Conservation (phyloP, 2,329 filamentous ascomycete genomes). For the Ophiostoma triangulosporum region DNA sequence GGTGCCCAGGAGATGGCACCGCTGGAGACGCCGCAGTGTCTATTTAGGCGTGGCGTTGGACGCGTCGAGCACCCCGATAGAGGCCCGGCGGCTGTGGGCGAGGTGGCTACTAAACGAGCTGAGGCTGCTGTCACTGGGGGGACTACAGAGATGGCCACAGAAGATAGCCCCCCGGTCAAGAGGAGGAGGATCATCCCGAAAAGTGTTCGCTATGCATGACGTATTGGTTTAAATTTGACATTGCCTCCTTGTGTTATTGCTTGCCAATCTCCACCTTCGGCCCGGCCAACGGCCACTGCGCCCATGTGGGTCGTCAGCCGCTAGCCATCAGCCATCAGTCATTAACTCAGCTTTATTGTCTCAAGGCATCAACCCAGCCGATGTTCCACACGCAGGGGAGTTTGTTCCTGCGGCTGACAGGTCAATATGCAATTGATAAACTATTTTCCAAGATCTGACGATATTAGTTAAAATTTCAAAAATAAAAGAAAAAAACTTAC, state of each 20-base stretch:
- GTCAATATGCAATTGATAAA: too few relatives aligned
- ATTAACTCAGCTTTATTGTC: not conserved
- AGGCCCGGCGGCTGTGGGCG: slow-evolving; percentile 20
- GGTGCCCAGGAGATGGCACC: slow-evolving; percentile 30
- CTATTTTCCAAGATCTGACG: too few relatives aligned
- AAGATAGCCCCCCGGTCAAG: not conserved
- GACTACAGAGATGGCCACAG: not conserved
- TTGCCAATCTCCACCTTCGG: not conserved
- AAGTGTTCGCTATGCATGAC: not conserved
- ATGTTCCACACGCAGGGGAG: too few relatives aligned
- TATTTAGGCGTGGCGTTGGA: slow-evolving; percentile 40
- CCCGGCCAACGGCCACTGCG: not conserved
- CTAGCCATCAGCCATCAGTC: not conserved
- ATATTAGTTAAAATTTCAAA: too few relatives aligned
- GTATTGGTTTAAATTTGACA: too few relatives aligned
- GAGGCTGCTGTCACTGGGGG: not conserved
- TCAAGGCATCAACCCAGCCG: too few relatives aligned
- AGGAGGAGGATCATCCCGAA: not conserved
- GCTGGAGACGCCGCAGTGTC: slow-evolving; percentile 30
- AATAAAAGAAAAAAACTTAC: too few relatives aligned
- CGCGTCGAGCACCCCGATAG: slow-evolving; percentile 30
- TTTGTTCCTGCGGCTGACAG: too few relatives aligned
- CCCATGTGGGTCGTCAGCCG: not conserved
- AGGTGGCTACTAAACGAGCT: not conserved
- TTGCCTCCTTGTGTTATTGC: too few relatives aligned